A percentile compares a stretch with the other conserved stretches of the same genome.
Conservation (phyloP, 768 basidiomycete species). For the Pleurotus salmoneostramineus region DNA sequence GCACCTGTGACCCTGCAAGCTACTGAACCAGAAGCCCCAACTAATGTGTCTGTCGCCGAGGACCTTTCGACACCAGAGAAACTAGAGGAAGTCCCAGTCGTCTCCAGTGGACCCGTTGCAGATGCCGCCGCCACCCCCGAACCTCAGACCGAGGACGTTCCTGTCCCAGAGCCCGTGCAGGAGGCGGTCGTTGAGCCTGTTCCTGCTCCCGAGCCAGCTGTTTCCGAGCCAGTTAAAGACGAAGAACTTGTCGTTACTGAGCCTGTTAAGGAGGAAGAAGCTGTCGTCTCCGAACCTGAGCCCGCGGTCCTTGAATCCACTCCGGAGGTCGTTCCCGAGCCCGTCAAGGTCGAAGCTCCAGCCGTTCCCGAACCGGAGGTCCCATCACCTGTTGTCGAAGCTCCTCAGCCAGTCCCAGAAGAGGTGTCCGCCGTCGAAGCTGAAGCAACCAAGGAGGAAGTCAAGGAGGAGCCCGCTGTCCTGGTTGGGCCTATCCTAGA, state of each 20-base stretch:
- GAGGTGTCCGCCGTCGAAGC: neutral
- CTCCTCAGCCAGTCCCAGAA: neutral
- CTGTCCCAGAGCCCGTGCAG: neutral
- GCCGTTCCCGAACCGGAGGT: constrained; percentile 8
- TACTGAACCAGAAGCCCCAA: neutral
- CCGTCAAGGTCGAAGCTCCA: constrained; percentile 11
- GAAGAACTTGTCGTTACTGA: neutral
- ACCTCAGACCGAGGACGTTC: neutral
- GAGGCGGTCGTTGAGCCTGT: constrained; percentile 5
- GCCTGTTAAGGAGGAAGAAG: neutral
- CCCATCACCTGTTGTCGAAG: constrained; percentile 1
- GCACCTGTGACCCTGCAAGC: neutral
- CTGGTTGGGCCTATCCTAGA: neutral
- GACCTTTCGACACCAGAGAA: neutral
- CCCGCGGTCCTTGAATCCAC: neutral
- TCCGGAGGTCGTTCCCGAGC: constrained; percentile 8
- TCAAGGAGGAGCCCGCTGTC: neutral
- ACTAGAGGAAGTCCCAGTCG: neutral
- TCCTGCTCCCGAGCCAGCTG: neutral
- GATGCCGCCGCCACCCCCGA: neutral
- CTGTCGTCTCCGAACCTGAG: constrained; percentile 9
- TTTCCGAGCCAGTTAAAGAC: neutral
- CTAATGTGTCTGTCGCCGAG: neutral
- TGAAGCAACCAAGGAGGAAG: neutral
- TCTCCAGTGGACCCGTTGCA: constrained; percentile 6